Evolutionary conservation across 208 protist genomes (phyloP).

Genomic region (Crithidia bombi): DNA sequence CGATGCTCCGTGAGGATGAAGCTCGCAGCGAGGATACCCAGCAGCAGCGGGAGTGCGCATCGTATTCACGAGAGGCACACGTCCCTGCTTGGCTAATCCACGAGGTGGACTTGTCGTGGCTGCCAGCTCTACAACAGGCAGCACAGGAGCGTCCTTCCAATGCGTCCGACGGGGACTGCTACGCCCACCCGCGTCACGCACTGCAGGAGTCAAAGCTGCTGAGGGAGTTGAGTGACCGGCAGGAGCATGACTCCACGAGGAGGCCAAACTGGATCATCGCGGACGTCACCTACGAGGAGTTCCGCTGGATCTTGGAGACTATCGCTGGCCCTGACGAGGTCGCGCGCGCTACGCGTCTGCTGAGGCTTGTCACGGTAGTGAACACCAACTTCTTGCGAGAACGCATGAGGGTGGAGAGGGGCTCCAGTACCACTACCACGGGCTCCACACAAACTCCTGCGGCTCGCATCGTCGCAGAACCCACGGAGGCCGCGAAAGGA

Average conservation of each 20-base stretch:
- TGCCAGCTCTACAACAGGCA: slow-evolving; percentile 4
- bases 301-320: slow-evolving; percentile 79
- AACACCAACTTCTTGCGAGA: slow-evolving; percentile 36
- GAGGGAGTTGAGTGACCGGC: not conserved
- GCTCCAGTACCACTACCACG: not conserved
- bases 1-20: slow-evolving; percentile 13
- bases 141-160: slow-evolving; percentile 1
- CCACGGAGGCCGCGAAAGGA: not conserved
- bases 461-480: not conserved
- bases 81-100: slow-evolving; percentile 5
- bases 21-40: not conserved
- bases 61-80: not conserved
- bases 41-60: not conserved
- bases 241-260: not conserved
- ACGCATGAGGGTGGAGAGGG: slow-evolving; percentile 1
- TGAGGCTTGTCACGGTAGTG: slow-evolving; percentile 52
- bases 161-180: not conserved
- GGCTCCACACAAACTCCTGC: too few relatives aligned
- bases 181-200: not conserved
- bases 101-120: slow-evolving; percentile 13
- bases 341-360: slow-evolving; percentile 48
- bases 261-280: slow-evolving; percentile 71
- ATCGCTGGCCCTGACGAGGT: slow-evolving; percentile 71
- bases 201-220: slow-evolving; percentile 23
- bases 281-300: slow-evolving; percentile 71